Conservation (phyloP, 179 eudicot genomes). For the Silene noctiflora region DNA sequence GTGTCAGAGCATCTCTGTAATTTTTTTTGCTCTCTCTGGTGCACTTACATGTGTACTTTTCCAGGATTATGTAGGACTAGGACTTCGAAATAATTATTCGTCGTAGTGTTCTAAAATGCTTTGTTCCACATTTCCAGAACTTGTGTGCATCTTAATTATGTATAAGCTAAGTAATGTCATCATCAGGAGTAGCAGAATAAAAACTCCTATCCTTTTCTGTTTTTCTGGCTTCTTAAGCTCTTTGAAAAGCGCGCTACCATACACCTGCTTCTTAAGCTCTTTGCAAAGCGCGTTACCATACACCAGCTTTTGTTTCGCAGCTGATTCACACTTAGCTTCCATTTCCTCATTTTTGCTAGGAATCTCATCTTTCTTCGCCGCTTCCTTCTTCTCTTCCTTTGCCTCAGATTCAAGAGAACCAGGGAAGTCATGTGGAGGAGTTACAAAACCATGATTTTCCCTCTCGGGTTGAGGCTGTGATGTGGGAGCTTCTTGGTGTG, state of each 20-base stretch:
- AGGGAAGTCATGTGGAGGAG: conserved; percentile 9
- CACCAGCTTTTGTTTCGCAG: conserved; percentile 5
- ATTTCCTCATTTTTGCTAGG: conserved; percentile 13
- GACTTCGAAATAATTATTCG: conserved; percentile 1
- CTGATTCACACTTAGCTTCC: background rate
- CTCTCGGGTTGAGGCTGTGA: conserved; percentile 19
- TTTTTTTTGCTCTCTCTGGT: conserved; percentile 6
- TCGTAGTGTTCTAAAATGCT: background rate
- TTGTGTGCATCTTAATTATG: conserved; percentile 24
- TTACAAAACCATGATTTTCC: background rate
- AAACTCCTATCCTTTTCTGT: conserved; percentile 28
- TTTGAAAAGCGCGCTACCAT: conserved; percentile 21
- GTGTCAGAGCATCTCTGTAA: conserved; percentile 1
- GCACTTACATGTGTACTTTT: conserved; percentile 3
- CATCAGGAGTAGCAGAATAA: conserved; percentile 31
- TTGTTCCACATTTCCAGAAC: conserved; percentile 17
- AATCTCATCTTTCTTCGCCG: conserved; percentile 3
- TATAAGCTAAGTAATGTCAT: conserved; percentile 30
- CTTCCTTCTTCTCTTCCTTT: conserved; percentile 11
- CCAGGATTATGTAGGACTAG: background rate
- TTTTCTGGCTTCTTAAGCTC: conserved; percentile 37
- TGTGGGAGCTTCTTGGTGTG: conserved; percentile 13
- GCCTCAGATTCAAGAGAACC: conserved; percentile 6
- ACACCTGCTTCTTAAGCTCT: conserved; percentile 21
- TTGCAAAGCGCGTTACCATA: conserved; percentile 18